Percentiles rank a stretch among this genome's conserved stretches.
phyloP scores from a whole-genome alignment of 2,329 filamentous ascomycete species.

The Fusarium camptoceras region DNA sequence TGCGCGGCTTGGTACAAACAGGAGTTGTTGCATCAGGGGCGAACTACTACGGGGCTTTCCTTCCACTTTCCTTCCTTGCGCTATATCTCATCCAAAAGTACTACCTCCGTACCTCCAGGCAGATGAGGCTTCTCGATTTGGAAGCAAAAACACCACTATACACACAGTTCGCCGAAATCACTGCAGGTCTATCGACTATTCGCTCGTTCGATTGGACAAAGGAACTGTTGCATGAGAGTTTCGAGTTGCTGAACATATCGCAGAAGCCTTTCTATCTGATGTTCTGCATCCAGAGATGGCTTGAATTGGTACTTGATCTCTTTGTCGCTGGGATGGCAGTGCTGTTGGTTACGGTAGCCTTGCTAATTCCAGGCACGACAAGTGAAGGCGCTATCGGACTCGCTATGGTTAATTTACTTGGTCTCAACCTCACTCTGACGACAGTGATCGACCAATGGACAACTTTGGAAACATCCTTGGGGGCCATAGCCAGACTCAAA shows the following conservation, averaged over 20 bases:
- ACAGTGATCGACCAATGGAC: constrained; percentile 53
- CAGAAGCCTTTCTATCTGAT: constrained; percentile 64
- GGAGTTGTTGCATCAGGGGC: constrained; percentile 44
- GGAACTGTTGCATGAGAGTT: constrained; percentile 51
- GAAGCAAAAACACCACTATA: constrained; percentile 63
- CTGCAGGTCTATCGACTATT: constrained; percentile 61
- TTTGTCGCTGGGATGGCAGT: constrained; percentile 61
- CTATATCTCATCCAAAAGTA: constrained; percentile 60
- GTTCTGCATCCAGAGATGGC: constrained; percentile 62
- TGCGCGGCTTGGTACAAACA: constrained; percentile 38
- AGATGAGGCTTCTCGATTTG: constrained; percentile 63
- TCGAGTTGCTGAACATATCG: constrained; percentile 54
- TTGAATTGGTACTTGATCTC: constrained; percentile 61
- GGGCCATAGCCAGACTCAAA: constrained; percentile 52
- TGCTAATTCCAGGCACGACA: constrained; percentile 43
- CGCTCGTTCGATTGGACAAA: constrained; percentile 62
- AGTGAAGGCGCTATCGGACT: constrained; percentile 49
- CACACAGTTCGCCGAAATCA: constrained; percentile 63
- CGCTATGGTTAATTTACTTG: constrained; percentile 47
- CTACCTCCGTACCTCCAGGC: constrained; percentile 65
- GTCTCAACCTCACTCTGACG: constrained; percentile 48
- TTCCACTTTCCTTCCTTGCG: constrained; percentile 56
- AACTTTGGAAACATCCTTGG: constrained; percentile 52
- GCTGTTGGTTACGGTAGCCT: constrained; percentile 59
- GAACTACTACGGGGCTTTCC: constrained; percentile 51